These are phyloP conservation scores for Cladosporium oxysporum DNA, from an alignment of 2,329 filamentous ascomycete genomes.

Conservation along the genomic window DNA sequence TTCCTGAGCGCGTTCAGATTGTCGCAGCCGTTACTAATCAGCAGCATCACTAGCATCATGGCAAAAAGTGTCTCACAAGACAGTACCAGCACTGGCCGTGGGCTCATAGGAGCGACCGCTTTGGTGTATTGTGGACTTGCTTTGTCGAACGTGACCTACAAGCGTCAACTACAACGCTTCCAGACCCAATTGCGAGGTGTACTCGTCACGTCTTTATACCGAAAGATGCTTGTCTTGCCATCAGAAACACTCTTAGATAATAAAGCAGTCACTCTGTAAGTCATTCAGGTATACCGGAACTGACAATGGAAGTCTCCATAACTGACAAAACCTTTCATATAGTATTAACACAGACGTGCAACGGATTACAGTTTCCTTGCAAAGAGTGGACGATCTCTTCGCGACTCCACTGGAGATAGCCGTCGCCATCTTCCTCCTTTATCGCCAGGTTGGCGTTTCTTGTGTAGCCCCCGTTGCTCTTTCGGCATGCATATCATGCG, in stretches of 20 bases:
- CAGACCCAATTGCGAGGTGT: conserved; percentile 24
- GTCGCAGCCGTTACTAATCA: conserved; percentile 3
- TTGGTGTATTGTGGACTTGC: conserved; percentile 26
- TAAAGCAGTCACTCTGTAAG: conserved; percentile 22
- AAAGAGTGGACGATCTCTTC: conserved; percentile 24
- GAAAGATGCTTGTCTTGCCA: conserved; percentile 20
- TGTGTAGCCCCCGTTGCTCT: conserved; percentile 25
- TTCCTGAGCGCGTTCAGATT: conserved; percentile 5
- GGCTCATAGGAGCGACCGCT: conserved; percentile 15
- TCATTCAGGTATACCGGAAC: background rate
- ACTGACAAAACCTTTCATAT: background rate
- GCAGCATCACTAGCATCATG: background rate
- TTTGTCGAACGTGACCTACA: conserved; percentile 23
- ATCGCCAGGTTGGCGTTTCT: conserved; percentile 24
- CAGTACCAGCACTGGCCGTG: background rate
- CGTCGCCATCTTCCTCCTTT: conserved; percentile 24
- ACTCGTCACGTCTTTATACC: conserved; percentile 23
- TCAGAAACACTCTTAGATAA: conserved; percentile 20
- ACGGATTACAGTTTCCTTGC: conserved; percentile 21
- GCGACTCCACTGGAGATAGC: conserved; percentile 27
- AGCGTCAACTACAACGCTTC: conserved; percentile 25
- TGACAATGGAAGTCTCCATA: background rate
- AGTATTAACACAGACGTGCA: conserved; percentile 25
- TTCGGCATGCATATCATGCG: conserved; percentile 13
- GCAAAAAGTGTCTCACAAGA: background rate